A percentile compares a stretch with the other conserved stretches of the same genome.
Conservation (phyloP, 345 rosid genomes). For the Theobroma cacao region DNA sequence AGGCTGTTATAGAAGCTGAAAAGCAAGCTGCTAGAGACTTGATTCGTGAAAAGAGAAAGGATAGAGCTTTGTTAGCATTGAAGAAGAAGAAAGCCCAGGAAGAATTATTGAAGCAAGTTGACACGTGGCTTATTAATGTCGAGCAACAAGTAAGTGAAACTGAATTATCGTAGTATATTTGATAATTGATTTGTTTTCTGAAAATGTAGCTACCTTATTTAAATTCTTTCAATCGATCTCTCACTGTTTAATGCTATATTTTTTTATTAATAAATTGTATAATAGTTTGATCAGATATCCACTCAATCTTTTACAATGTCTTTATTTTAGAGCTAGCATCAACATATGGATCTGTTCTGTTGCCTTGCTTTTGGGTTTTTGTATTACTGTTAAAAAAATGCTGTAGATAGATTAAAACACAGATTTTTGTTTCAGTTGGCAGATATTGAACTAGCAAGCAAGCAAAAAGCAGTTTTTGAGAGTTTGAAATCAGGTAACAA, state of each 20-base stretch:
- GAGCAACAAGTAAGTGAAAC: constrained; percentile 76
- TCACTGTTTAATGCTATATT: neutral
- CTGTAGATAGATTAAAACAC: neutral
- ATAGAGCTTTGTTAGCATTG: constrained; percentile 84
- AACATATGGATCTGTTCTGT: neutral
- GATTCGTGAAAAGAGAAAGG: constrained; percentile 80
- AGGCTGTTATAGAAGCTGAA: constrained; percentile 81
- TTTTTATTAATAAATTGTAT: neutral
- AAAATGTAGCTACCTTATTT: neutral
- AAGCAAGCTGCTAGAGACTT: constrained; percentile 86
- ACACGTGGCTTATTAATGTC: constrained; percentile 88
- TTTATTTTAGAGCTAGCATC: neutral
- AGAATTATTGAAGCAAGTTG: constrained; percentile 87
- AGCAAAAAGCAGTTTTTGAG: constrained; percentile 94
- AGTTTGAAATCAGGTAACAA: constrained; percentile 77
- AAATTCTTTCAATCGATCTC: neutral
- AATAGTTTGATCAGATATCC: neutral
- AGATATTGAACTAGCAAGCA: constrained; percentile 91
- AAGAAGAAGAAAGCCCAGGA: constrained; percentile 96
- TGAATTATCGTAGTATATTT: neutral
- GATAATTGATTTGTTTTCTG: neutral
- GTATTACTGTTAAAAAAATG: neutral
- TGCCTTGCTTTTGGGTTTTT: neutral
- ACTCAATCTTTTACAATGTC: neutral
- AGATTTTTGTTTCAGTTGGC: constrained; percentile 54